These are phyloP conservation scores for Mucor indicus DNA, from an alignment of 371 early-diverging fungal genomes.

Conservation along the genomic window DNA sequence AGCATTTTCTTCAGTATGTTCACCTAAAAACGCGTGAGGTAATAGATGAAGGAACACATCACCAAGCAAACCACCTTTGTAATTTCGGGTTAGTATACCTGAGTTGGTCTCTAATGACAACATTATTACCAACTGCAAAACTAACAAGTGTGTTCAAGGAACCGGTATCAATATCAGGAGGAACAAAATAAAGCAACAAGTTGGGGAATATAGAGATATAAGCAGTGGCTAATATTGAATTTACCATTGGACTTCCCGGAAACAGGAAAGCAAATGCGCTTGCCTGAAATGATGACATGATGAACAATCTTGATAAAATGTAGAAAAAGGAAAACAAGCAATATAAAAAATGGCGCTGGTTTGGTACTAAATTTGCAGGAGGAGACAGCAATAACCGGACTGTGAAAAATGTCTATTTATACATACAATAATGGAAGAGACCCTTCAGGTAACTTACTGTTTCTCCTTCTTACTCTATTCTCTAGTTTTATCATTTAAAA, in stretches of 20 bases:
- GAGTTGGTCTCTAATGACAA: not conserved
- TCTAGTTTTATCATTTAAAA: too few species aligned
- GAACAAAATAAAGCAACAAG: conserved; percentile 76
- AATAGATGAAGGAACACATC: conserved; percentile 85
- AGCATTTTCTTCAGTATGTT: conserved; percentile 45
- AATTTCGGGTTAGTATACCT: not conserved
- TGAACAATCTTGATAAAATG: not conserved
- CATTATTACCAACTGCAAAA: conserved; percentile 70
- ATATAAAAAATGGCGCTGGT: too few species aligned
- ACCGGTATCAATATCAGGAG: conserved; percentile 70
- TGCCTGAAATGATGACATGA: conserved; percentile 38
- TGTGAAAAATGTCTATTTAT: too few species aligned
- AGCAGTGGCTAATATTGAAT: conserved; percentile 75
- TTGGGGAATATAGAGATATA: conserved; percentile 86
- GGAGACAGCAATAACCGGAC: too few species aligned
- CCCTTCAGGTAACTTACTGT: too few species aligned
- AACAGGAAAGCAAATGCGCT: conserved; percentile 53
- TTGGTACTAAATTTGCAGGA: too few species aligned
- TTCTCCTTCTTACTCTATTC: too few species aligned
- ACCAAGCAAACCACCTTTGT: conserved; percentile 71
- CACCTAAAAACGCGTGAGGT: conserved; percentile 75
- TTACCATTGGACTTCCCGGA: conserved; percentile 62
- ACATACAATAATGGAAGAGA: too few species aligned
- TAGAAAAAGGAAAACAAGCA: not conserved
- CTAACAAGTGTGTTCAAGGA: conserved; percentile 75